Base-by-base conservation (phyloP, 306 rosid species). In the Rosa multiflora region DNA sequence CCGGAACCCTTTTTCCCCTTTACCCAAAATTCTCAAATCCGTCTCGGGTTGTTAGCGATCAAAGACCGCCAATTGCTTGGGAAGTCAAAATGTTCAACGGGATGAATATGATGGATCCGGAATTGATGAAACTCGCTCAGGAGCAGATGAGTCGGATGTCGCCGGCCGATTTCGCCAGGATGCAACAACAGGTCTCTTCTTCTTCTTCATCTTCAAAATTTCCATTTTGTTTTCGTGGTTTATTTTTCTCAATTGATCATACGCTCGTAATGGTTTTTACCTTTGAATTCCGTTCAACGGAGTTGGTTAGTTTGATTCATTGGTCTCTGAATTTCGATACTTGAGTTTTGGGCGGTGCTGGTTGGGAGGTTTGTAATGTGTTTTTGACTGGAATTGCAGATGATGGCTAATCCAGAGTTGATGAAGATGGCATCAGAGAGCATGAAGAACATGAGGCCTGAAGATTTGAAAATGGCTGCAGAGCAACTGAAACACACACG, bases 101-200 rank as follows among this genome's bases (percentile, higher is more conserved):
- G 40, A 91, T 88, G 97, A 93, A 83, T 71, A 90, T 90, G 97
- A 93, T 93, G 97, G 99, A 95, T 93, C 99, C 99, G 17, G 99
- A 93, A 78, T 46, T 95, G 86, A 83, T 93, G 42, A 79, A 88
- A 78, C 86, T 95, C 62, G 98, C 99, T 81, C 98, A 93, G 85
- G 98, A 95, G 85, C 96, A 93, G 88, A 91, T 95, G 97, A 91
- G 91, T 83, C 99, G 99, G 63, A 95, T 95, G 98, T 90, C 99
- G 4, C 96, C 98, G 0, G 88, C 97, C 10, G 98, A 95, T 39
- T 86, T 93, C 77, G 91, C 99, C 82, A 88, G 86, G 89, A 93
- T 95, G 88, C 99, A 93, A 52, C 91, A 95, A 72, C 98, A 91
- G 97, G 98, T 85, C 29, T 29, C 6, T 20, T 59, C 21, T 4